These are phyloP conservation scores for Mycena rosella DNA, from an alignment of 768 basidiomycete genomes.

Conservation along the genomic window DNA sequence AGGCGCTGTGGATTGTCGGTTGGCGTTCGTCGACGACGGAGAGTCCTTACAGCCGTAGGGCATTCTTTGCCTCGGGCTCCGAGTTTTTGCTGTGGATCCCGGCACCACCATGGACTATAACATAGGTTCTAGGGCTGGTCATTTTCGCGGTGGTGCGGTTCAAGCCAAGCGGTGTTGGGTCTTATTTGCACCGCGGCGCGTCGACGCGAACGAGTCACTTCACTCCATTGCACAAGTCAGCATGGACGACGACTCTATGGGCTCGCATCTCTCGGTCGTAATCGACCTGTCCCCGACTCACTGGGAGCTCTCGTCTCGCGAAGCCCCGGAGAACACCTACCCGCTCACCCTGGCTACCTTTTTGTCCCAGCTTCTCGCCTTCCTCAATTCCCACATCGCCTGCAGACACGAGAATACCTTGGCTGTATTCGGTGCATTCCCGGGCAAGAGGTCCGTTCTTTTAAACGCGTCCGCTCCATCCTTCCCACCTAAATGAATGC, in stretches of 20 bases:
- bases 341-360: constrained; percentile 78
- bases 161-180: background rate
- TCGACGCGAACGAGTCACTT: constrained; percentile 4
- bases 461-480: constrained; percentile 7
- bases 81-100: constrained; percentile 66
- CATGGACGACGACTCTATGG: constrained; percentile 43
- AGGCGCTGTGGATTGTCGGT: constrained; percentile 58
- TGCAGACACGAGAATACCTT: constrained; percentile 92
- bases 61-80: constrained; percentile 67
- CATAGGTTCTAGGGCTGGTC: constrained; percentile 41
- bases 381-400: constrained; percentile 94
- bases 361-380: constrained; percentile 87
- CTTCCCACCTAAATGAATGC: constrained; percentile 7
- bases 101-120: constrained; percentile 85
- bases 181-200: background rate
- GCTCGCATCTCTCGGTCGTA: constrained; percentile 82
- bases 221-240: background rate
- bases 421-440: constrained; percentile 91
- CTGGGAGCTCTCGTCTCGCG: constrained; percentile 79
- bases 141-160: background rate
- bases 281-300: constrained; percentile 89
- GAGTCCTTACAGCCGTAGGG: constrained; percentile 64
- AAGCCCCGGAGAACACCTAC: constrained; percentile 56
- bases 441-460: constrained; percentile 78
- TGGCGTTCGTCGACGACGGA: background rate